A percentile compares a stretch with the other conserved stretches of the same genome.
phyloP scores from a whole-genome alignment of 257 asterid species.

The Salvia splendens region DNA sequence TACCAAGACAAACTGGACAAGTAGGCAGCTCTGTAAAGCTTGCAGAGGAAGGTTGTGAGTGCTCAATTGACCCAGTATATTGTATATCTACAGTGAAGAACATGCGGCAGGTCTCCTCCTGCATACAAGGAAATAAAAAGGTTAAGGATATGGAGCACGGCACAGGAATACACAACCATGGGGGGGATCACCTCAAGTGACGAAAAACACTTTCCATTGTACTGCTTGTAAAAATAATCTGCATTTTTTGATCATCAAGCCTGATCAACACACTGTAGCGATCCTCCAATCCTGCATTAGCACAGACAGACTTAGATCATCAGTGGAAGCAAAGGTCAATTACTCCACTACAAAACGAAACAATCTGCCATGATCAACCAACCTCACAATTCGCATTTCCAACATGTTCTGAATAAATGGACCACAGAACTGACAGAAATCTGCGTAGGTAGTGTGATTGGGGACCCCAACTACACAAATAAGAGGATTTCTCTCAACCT shows the following conservation, averaged over 20 bases:
- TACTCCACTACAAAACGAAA: too few species aligned
- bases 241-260: constrained; percentile 76
- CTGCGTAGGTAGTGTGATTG: constrained; percentile 94
- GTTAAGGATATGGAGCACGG: constrained; percentile 23
- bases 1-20: constrained; percentile 99
- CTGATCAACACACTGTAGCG: constrained; percentile 78
- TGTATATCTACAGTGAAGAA: constrained; percentile 76
- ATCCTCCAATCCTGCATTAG: constrained; percentile 66
- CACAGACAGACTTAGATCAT: constrained; percentile 32
- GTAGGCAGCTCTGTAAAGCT: constrained; percentile 81
- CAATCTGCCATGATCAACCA: constrained; percentile 11
- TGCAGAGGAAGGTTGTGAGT: constrained; percentile 61
- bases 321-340: constrained; percentile 9
- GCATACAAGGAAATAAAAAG: constrained; percentile 30
- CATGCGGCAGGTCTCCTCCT: constrained; percentile 78
- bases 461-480: constrained; percentile 91
- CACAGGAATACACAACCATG: constrained; percentile 6
- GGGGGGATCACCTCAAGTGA: constrained; percentile 71
- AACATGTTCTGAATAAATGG: constrained; percentile 78
- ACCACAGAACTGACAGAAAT: constrained; percentile 91
- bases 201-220: constrained; percentile 68
- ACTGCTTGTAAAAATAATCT: constrained; percentile 75
- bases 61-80: constrained; percentile 89
- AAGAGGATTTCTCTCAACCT: constrained; percentile 88
- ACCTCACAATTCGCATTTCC: constrained; percentile 97